Base-by-base conservation (phyloP, 495 filamentous ascomycete genomes). In the Penicillium ochrochloron region DNA sequence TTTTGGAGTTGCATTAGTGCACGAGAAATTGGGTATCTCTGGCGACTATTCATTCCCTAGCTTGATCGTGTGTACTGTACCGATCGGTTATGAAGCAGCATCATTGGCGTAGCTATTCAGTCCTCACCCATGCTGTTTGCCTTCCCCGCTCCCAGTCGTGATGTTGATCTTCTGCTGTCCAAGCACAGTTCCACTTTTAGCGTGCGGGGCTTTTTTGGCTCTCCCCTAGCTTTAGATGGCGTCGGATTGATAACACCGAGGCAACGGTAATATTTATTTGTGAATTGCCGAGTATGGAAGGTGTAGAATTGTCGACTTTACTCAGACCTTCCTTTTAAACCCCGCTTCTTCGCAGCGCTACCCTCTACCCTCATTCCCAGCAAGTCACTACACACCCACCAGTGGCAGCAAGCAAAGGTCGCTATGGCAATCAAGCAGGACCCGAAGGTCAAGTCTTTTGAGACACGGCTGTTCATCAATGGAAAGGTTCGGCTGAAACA, bases 391-490 rank as follows among this genome's bases (percentile, higher is more conserved):
- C 29, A 53, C 15, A 14, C 31, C 10, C 3, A 27, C 25, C 25
- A 2, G 25, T 27, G 25, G 25, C 25, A 12, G 19, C 8, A 1
- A 56, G 3, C 33, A 34, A 14, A 3, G 15, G 9, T 21, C 31
- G n/a, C 19, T 23, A 65, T 66, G 64, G 35, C 33, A 31, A 61
- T 62, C 2, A 57, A 21, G 3, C 59, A 66, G 19, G 17, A 62
- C 23, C 59, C 59, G 12, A 66, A 58, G 53, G 53, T 62, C 31
- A 64, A 66, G 52, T 66, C 67, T 42, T 63, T 69, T 27, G 67
- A 69, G 63, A 69, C 63, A 1, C 39, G 67, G 14, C 64, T 69
- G 0, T 69, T 66, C 52, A 66, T 69, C 37, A 69, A 69, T 56
- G 67, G 67, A 25, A 66, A 69, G 52, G 67, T 64, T 2, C 19